These are phyloP conservation scores for Penicillium sp. DNA, from an alignment of 2,329 filamentous ascomycete genomes.

Conservation along the genomic window DNA sequence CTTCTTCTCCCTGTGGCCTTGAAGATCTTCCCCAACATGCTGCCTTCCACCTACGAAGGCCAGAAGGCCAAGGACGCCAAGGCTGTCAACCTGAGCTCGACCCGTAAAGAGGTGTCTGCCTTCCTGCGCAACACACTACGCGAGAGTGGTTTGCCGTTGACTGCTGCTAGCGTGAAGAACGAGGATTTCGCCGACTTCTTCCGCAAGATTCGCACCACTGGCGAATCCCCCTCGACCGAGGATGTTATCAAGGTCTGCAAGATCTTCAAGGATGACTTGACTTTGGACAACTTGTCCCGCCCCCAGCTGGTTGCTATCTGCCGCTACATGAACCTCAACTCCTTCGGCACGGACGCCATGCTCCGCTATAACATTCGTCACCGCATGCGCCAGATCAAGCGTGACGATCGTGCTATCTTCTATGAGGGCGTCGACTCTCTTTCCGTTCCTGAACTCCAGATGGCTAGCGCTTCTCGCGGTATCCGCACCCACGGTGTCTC, in stretches of 20 bases:
- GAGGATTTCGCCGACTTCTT: slow-evolving; percentile 97
- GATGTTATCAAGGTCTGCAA: slow-evolving; percentile 99
- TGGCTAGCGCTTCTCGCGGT: slow-evolving; percentile 85
- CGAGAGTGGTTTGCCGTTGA: slow-evolving; percentile 90
- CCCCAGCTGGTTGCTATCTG: slow-evolving; percentile 97
- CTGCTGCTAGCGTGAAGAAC: slow-evolving; percentile 76
- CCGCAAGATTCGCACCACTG: slow-evolving; percentile 88
- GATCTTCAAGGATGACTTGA: slow-evolving; percentile 96
- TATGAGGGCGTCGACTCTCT: slow-evolving; percentile 91
- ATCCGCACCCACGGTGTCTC: slow-evolving; percentile 91
- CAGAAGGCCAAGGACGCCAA: slow-evolving; percentile 89
- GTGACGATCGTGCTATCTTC: slow-evolving; percentile 89
- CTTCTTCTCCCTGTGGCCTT: slow-evolving; percentile 86
- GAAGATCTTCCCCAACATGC: slow-evolving; percentile 93
- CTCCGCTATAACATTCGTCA: slow-evolving; percentile 95
- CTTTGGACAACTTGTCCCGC: slow-evolving; percentile 91
- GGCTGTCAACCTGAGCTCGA: slow-evolving; percentile 74
- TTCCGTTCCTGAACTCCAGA: slow-evolving; percentile 90
- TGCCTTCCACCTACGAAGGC: slow-evolving; percentile 94
- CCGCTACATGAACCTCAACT: slow-evolving; percentile 96
- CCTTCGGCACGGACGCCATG: slow-evolving; percentile 96
- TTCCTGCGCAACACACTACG: slow-evolving; percentile 86
- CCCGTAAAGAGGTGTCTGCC: slow-evolving; percentile 86
- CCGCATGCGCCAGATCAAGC: slow-evolving; percentile 98
- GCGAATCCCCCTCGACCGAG: slow-evolving; percentile 79